phyloP scores from a whole-genome alignment of 106 monocot species.

The Dendrobium catenatum region DNA sequence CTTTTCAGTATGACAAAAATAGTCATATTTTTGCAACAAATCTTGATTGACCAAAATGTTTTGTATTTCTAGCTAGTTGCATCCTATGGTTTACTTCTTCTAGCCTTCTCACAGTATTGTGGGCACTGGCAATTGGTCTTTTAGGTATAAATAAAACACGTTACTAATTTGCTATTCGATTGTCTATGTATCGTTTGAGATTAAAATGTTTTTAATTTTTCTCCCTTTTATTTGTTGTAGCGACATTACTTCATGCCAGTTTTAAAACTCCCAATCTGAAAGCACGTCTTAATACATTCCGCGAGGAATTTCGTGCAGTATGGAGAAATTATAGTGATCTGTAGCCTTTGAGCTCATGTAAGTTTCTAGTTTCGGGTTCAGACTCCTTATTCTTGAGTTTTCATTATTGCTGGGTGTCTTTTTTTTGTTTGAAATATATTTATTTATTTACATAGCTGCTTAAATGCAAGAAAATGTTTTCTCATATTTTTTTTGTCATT shows the following conservation, averaged over 20 bases:
- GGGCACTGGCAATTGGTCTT: slow-evolving; percentile 58
- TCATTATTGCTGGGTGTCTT: not conserved
- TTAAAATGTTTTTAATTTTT: not conserved
- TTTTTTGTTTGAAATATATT: not conserved
- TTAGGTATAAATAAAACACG: slow-evolving; percentile 35
- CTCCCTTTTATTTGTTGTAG: slow-evolving; percentile 25
- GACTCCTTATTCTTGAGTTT: not conserved
- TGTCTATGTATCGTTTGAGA: not conserved
- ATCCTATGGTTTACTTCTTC: slow-evolving; percentile 68
- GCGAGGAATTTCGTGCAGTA: slow-evolving; percentile 97
- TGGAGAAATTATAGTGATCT: slow-evolving; percentile 98
- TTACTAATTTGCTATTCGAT: not conserved
- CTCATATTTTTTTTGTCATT: not conserved
- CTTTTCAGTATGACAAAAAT: not conserved
- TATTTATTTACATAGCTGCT: not conserved
- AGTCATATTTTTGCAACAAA: not conserved
- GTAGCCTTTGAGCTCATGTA: slow-evolving; percentile 15
- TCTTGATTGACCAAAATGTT: not conserved
- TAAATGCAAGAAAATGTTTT: too few species aligned
- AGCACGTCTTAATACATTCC: slow-evolving; percentile 96
- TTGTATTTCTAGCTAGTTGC: slow-evolving; percentile 46
- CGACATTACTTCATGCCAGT: slow-evolving; percentile 83
- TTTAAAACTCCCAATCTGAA: slow-evolving; percentile 96
- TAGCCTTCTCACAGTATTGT: slow-evolving; percentile 58
- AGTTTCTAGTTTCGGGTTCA: not conserved